Conservation (phyloP, 1,284 basidiomycete species). For the Tausonia pullulans region DNA sequence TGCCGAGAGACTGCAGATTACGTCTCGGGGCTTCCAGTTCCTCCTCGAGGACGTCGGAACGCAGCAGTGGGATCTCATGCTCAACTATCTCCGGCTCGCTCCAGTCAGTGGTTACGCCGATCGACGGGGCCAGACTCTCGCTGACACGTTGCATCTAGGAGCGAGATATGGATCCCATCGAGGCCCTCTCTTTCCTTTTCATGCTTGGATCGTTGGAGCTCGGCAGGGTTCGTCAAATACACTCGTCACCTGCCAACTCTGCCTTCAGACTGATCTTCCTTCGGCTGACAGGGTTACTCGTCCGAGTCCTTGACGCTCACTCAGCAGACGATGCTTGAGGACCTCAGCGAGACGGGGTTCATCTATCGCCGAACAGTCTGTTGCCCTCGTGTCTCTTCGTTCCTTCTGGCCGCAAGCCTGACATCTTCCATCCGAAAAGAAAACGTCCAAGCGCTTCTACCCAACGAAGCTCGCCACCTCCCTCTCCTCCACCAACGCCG, state of each 20-base stretch:
- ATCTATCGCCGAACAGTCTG: conserved; percentile 65
- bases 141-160: conserved; percentile 42
- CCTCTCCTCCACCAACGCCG: conserved; percentile 43
- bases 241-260: background rate
- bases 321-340: conserved; percentile 77
- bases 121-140: background rate
- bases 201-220: conserved; percentile 91
- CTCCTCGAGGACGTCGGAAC: conserved; percentile 90
- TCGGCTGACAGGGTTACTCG: conserved; percentile 64
- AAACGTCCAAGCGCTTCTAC: conserved; percentile 55
- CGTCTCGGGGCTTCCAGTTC: conserved; percentile 93
- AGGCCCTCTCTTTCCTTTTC: conserved; percentile 87
- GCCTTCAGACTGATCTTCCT: background rate
- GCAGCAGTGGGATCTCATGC: conserved; percentile 91
- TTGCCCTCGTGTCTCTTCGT: background rate
- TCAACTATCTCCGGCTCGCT: conserved; percentile 75
- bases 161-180: conserved; percentile 79
- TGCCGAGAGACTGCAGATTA: conserved; percentile 57
- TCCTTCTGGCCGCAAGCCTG: background rate
- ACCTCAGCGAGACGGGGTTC: conserved; percentile 88
- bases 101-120: conserved; percentile 44
- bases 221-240: conserved; percentile 49
- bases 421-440: background rate
- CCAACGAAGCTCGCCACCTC: conserved; percentile 96
- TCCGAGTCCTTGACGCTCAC: conserved; percentile 67